Conservation (phyloP, 768 basidiomycete species). For the Podaxis rugospora region DNA sequence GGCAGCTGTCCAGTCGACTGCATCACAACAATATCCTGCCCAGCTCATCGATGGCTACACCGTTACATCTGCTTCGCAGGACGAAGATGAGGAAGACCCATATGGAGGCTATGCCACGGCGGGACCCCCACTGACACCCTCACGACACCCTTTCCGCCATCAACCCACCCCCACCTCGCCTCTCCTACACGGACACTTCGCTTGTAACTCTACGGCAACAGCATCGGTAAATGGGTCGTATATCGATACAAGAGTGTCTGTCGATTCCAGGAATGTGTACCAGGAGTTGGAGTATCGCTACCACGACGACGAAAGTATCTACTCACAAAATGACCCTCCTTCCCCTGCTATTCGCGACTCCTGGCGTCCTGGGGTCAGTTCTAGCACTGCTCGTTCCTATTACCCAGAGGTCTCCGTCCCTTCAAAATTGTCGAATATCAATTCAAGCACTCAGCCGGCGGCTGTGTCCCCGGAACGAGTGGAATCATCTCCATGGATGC, state of each 20-base stretch:
- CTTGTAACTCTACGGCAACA: constrained; percentile 37
- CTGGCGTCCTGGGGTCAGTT: constrained; percentile 28
- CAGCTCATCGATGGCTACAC: constrained; percentile 9
- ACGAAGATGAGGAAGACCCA: constrained; percentile 1
- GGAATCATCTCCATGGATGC: not conserved
- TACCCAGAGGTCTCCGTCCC: not conserved
- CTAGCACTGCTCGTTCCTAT: constrained; percentile 10
- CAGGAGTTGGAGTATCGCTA: constrained; percentile 27
- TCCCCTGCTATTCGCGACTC: constrained; percentile 33
- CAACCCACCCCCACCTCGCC: constrained; percentile 32
- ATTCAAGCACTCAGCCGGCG: not conserved
- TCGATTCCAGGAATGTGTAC: constrained; percentile 24
- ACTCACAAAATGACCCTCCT: constrained; percentile 26
- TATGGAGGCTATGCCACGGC: constrained; percentile 4
- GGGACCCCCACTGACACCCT: constrained; percentile 9
- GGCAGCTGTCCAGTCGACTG: constrained; percentile 8
- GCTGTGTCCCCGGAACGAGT: not conserved
- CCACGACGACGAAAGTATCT: constrained; percentile 39
- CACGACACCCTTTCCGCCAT: constrained; percentile 6
- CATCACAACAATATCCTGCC: constrained; percentile 11
- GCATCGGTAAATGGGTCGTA: constrained; percentile 21
- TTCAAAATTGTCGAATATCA: no score
- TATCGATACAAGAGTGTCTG: constrained; percentile 8
- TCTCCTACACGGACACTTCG: constrained; percentile 44
- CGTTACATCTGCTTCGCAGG: constrained; percentile 7